phyloP scores from a whole-genome alignment of 164 flowering plant genomes.

The Vitis rotundifolia region DNA sequence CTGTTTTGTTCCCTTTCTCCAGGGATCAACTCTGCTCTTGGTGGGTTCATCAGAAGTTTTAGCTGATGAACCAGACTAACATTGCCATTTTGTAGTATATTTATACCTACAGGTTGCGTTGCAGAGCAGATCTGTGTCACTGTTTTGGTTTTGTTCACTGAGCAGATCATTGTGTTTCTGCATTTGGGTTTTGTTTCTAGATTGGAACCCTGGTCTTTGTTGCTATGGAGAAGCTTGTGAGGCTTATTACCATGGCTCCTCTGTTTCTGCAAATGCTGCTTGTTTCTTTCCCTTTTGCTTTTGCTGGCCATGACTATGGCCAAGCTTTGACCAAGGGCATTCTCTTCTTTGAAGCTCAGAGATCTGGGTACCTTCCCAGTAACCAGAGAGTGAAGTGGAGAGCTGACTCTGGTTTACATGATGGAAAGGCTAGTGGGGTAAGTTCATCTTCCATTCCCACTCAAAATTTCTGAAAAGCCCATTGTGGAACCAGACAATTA shows the following conservation, averaged over 20 bases:
- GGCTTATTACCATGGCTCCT: slow-evolving; percentile 33
- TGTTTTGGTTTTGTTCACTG: background rate
- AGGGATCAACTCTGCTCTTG: background rate
- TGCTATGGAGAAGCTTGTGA: slow-evolving; percentile 34
- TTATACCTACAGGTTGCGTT: background rate
- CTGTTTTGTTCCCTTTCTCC: slow-evolving; percentile 3
- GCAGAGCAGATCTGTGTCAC: slow-evolving; percentile 21
- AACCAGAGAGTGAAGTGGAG: slow-evolving; percentile 90
- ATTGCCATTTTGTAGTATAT: slow-evolving; percentile 24
- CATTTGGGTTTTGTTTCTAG: background rate
- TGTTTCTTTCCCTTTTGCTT: slow-evolving; percentile 43
- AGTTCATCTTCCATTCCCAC: slow-evolving; percentile 6
- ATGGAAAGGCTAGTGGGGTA: slow-evolving; percentile 89
- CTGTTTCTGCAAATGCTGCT: slow-evolving; percentile 37
- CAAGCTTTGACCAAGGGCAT: slow-evolving; percentile 82
- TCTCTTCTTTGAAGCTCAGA: slow-evolving; percentile 93
- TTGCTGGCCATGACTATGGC: slow-evolving; percentile 80
- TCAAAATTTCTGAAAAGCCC: slow-evolving; percentile 2
- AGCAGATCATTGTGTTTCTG: background rate
- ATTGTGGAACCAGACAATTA: too few relatives aligned
- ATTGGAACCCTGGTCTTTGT: background rate
- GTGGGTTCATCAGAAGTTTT: slow-evolving; percentile 53
- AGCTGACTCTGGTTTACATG: slow-evolving; percentile 74
- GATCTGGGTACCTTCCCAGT: slow-evolving; percentile 86
- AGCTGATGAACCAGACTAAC: slow-evolving; percentile 51